Evolutionary conservation across 2,329 filamentous ascomycete genomes (phyloP).

Genomic region (Nothopassalora personata): DNA sequence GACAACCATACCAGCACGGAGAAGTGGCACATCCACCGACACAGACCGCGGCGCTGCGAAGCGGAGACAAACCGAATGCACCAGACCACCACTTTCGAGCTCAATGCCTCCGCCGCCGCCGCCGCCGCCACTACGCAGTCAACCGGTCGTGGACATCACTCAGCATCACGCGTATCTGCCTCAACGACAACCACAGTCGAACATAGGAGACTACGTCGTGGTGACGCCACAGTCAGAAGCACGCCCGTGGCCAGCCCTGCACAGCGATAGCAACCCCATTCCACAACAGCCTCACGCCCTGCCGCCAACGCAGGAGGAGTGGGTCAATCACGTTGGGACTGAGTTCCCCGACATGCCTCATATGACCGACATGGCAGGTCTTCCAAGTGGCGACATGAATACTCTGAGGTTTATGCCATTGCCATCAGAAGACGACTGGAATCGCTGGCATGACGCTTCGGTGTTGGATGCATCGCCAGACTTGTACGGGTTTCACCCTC

Average conservation of each 20-base stretch:
- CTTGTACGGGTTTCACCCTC: slow-evolving; percentile 15
- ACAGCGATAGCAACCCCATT: background rate
- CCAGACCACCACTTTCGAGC: background rate
- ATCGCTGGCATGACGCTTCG: slow-evolving; percentile 15
- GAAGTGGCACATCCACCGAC: slow-evolving; percentile 16
- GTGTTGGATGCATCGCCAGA: slow-evolving; percentile 4
- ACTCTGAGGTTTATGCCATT: slow-evolving; percentile 15
- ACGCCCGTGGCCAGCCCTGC: slow-evolving; percentile 5
- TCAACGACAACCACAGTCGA: slow-evolving; percentile 1
- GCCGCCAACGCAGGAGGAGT: slow-evolving; percentile 10
- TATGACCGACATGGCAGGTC: slow-evolving; percentile 11
- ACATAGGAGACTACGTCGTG: slow-evolving; percentile 12
- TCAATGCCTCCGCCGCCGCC: slow-evolving; percentile 19
- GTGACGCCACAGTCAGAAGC: slow-evolving; percentile 15
- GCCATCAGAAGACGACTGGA: slow-evolving; percentile 19
- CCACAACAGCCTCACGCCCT: background rate
- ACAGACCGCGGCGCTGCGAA: slow-evolving; percentile 15
- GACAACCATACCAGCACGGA: slow-evolving; percentile 13
- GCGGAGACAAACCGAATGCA: slow-evolving; percentile 16
- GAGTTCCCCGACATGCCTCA: slow-evolving; percentile 10
- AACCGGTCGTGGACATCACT: background rate
- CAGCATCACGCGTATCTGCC: background rate
- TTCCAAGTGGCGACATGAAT: slow-evolving; percentile 11
- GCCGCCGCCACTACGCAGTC: background rate
- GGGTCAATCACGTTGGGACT: slow-evolving; percentile 11